A percentile compares a stretch with the other conserved stretches of the same genome.
Evolutionary conservation across 2,329 filamentous ascomycete genomes (phyloP).

Genomic region (Pseudogymnoascus sp.): DNA sequence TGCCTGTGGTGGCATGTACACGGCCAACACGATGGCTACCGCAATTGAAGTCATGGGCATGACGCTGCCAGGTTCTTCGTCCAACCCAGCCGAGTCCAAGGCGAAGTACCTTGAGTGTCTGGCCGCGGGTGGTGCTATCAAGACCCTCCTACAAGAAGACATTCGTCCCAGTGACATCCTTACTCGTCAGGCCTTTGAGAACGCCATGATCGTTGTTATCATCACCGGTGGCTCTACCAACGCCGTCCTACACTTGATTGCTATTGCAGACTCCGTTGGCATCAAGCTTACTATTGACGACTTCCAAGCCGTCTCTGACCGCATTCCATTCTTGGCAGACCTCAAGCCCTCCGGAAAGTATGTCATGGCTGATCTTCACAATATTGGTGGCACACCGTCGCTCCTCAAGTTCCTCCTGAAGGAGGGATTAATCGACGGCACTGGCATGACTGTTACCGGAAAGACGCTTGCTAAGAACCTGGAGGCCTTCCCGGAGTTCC

Average conservation of each 20-base stretch:
- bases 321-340: constrained; percentile 71
- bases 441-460: constrained; percentile 52
- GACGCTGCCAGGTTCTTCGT: constrained; percentile 75
- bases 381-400: constrained; percentile 48
- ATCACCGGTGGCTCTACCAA: constrained; percentile 81
- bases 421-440: constrained; percentile 49
- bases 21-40: constrained; percentile 68
- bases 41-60: constrained; percentile 67
- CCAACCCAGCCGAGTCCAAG: constrained; percentile 65
- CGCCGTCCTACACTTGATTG: constrained; percentile 75
- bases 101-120: constrained; percentile 67
- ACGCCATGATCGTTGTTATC: constrained; percentile 76
- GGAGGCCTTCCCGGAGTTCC: constrained; percentile 53
- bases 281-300: constrained; percentile 78
- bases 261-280: constrained; percentile 73
- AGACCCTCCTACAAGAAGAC: constrained; percentile 64
- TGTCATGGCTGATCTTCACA: constrained; percentile 49
- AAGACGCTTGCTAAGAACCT: constrained; percentile 51
- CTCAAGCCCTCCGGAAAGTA: constrained; percentile 68
- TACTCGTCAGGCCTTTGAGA: constrained; percentile 72
- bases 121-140: constrained; percentile 63
- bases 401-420: constrained; percentile 49
- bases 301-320: constrained; percentile 74
- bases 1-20: constrained; percentile 82
- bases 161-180: constrained; percentile 71